These are phyloP conservation scores for Pseudognaphalium luteoalbum DNA, from an alignment of 129 eudicot species.

Conservation along the genomic window DNA sequence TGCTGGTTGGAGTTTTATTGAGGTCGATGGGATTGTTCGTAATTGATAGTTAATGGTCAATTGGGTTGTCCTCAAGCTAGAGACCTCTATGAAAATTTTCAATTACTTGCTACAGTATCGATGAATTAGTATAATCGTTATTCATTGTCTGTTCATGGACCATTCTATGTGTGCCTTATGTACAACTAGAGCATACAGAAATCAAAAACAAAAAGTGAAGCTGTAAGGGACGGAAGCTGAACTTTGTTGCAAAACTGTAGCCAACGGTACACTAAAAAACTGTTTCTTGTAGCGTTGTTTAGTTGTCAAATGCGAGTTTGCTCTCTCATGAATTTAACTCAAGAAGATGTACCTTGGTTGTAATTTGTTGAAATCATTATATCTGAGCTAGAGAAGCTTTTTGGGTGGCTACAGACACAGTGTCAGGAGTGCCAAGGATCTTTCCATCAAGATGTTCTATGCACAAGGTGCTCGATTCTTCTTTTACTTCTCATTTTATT, in stretches of 20 bases:
- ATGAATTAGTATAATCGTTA: conserved; percentile 12
- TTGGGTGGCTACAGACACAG: conserved; percentile 56
- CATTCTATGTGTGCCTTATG: not conserved
- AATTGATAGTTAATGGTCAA: conserved; percentile 37
- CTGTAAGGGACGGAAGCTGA: no score
- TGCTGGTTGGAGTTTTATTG: conserved; percentile 48
- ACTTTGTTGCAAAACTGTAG: no score
- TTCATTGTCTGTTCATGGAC: not conserved
- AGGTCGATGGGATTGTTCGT: conserved; percentile 38
- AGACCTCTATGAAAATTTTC: conserved; percentile 29
- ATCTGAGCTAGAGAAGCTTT: conserved; percentile 81
- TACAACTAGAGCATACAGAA: not conserved
- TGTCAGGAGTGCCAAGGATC: conserved; percentile 68
- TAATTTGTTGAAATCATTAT: conserved; percentile 38
- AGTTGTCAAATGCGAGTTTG: no score
- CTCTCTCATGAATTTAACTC: not conserved
- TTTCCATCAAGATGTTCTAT: conserved; percentile 86
- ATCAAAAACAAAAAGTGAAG: no score
- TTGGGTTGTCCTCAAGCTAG: conserved; percentile 30
- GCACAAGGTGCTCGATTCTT: not conserved
- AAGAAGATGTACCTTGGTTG: not conserved
- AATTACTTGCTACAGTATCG: conserved; percentile 25
- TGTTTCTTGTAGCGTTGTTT: no score
- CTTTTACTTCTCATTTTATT: no score
- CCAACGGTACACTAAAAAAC: no score